phyloP scores from a whole-genome alignment of 208 protist species.

The Leishmania amazonensis region DNA sequence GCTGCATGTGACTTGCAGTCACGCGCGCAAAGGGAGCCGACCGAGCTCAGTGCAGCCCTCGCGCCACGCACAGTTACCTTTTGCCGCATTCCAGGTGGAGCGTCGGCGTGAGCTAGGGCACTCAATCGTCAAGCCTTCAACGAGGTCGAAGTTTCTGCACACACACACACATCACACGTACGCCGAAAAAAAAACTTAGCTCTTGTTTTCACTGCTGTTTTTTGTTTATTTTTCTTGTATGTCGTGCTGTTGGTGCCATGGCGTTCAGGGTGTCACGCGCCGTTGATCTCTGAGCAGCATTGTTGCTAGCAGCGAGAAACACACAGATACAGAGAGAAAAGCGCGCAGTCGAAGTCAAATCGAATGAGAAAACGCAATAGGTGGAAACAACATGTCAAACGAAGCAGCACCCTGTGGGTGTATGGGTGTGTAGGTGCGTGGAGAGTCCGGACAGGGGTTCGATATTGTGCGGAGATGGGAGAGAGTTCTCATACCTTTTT shows the following conservation, averaged over 20 bases:
- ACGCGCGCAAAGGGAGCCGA: background rate
- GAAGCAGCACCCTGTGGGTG: background rate
- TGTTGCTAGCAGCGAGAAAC: background rate
- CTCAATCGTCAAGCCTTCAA: background rate
- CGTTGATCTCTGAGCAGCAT: background rate
- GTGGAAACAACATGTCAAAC: background rate
- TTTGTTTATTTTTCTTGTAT: background rate
- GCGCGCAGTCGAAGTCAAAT: background rate
- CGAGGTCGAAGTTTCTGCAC: background rate
- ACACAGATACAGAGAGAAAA: background rate
- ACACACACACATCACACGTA: background rate
- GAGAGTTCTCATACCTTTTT: background rate
- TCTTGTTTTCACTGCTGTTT: background rate
- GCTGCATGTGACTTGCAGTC: background rate
- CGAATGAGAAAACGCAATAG: background rate
- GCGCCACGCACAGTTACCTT: background rate
- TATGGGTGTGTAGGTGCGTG: background rate
- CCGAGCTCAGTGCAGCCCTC: background rate
- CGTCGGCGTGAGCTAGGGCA: background rate
- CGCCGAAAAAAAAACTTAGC: background rate
- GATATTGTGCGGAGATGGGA: background rate
- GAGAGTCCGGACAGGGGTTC: background rate
- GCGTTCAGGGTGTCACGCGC: background rate
- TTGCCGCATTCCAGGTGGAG: background rate
- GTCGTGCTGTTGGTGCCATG: background rate